These are phyloP conservation scores for Cucurbita maxima DNA, from an alignment of 306 rosid genomes.

Conservation along the genomic window DNA sequence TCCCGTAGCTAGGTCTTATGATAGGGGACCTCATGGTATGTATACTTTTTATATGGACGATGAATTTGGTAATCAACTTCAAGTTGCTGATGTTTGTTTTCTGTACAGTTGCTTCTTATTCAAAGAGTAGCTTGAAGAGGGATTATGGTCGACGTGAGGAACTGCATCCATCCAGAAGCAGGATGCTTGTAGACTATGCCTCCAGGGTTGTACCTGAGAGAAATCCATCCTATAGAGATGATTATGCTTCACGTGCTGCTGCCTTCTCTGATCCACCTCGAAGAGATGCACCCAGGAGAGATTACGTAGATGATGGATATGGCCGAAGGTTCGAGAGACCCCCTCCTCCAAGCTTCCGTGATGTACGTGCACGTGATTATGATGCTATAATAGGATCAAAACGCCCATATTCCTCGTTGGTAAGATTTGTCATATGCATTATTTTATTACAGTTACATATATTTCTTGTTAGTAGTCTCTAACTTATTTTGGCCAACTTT, in stretches of 20 bases:
- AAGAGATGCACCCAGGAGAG: conserved; percentile 59
- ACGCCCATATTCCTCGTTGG: conserved; percentile 65
- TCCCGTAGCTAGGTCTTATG: conserved; percentile 72
- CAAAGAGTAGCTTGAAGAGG: conserved; percentile 67
- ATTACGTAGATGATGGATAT: conserved; percentile 77
- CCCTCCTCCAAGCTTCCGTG: conserved; percentile 68
- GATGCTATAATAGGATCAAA: conserved; percentile 65
- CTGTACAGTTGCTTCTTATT: conserved; percentile 46
- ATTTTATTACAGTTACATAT: not conserved
- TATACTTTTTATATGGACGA: not conserved
- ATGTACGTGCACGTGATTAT: conserved; percentile 60
- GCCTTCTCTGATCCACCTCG: conserved; percentile 56
- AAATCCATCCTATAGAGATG: conserved; percentile 61
- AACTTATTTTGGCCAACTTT: not conserved
- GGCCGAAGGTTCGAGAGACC: conserved; percentile 68
- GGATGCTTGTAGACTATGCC: conserved; percentile 56
- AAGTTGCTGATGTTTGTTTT: not conserved
- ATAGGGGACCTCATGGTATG: conserved; percentile 72
- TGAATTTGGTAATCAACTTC: not conserved
- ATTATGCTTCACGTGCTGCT: conserved; percentile 55
- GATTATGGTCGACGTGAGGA: conserved; percentile 77
- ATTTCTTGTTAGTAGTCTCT: not conserved
- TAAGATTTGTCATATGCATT: conserved; percentile 14
- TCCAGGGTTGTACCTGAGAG: conserved; percentile 68
- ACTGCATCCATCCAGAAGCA: conserved; percentile 71